Percentiles rank a stretch among this genome's conserved stretches.
These are phyloP conservation scores for Draba incana DNA, from an alignment of 345 rosid genomes.

Conservation along the genomic window DNA sequence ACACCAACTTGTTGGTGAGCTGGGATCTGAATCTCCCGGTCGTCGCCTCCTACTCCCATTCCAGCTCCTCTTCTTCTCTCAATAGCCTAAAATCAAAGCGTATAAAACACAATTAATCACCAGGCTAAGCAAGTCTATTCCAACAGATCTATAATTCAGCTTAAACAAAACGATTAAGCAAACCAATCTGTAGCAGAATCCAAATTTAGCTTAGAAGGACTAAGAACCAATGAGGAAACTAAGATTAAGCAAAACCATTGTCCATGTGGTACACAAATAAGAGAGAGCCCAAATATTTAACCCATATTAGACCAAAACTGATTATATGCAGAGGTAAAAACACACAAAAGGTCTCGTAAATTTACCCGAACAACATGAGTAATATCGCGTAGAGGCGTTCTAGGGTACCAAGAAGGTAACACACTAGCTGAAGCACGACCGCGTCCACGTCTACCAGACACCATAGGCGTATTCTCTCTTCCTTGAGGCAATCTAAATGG, in stretches of 20 bases:
- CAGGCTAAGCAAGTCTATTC: constrained; percentile 27
- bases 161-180: constrained; percentile 7
- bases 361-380: constrained; percentile 66
- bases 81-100: constrained; percentile 54
- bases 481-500: constrained; percentile 40
- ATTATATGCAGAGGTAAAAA: background rate
- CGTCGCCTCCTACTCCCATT: constrained; percentile 48
- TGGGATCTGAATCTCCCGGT: constrained; percentile 53
- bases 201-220: background rate
- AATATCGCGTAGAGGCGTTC: constrained; percentile 77
- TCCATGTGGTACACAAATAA: constrained; percentile 2
- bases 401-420: constrained; percentile 88
- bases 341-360: background rate
- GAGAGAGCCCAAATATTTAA: background rate
- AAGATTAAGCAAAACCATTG: constrained; percentile 3
- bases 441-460: constrained; percentile 43
- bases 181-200: background rate
- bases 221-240: background rate
- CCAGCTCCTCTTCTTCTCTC: constrained; percentile 70
- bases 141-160: background rate
- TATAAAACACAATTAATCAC: constrained; percentile 2
- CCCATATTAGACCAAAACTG: constrained; percentile 17
- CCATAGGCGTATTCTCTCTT: constrained; percentile 50
- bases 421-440: constrained; percentile 42
- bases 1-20: constrained; percentile 37